phyloP scores from a whole-genome alignment of 345 rosid genomes.

The Gossypium turneri region DNA sequence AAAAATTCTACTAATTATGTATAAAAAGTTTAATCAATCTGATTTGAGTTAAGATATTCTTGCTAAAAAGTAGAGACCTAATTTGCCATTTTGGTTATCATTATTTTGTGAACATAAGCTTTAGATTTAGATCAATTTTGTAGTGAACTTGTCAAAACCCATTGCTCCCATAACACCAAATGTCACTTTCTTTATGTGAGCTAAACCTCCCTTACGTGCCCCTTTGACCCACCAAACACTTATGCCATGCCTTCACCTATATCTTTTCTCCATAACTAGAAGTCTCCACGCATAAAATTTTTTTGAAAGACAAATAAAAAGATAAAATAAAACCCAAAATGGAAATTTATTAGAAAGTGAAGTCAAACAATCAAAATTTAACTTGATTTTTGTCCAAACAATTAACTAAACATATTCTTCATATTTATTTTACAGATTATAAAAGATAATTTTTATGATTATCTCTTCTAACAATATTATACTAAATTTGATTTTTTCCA shows the following conservation, averaged over 20 bases:
- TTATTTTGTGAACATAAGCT: neutral
- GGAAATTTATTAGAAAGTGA: neutral
- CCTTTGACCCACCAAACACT: slow-evolving; percentile 30
- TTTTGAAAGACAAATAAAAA: slow-evolving; percentile 13
- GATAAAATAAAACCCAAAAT: neutral
- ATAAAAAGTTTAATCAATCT: neutral
- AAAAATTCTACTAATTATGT: too few relatives aligned
- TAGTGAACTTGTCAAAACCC: neutral
- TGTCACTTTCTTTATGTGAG: neutral
- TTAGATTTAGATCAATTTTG: neutral
- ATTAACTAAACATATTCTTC: too few relatives aligned
- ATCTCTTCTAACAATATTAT: too few relatives aligned
- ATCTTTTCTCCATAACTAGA: neutral
- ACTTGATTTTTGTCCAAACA: too few relatives aligned
- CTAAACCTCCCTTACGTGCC: slow-evolving; percentile 22
- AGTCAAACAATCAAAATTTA: neutral
- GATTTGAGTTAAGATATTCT: neutral
- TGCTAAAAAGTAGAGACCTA: neutral
- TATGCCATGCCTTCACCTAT: slow-evolving; percentile 26
- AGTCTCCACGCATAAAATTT: neutral
- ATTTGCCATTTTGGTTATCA: neutral
- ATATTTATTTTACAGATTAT: too few relatives aligned
- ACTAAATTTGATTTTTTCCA: too few relatives aligned
- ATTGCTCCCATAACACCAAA: neutral
- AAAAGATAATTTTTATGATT: too few relatives aligned